Base-by-base conservation (phyloP, 805 yeast species). In the Hanseniaspora valbyensis region DNA sequence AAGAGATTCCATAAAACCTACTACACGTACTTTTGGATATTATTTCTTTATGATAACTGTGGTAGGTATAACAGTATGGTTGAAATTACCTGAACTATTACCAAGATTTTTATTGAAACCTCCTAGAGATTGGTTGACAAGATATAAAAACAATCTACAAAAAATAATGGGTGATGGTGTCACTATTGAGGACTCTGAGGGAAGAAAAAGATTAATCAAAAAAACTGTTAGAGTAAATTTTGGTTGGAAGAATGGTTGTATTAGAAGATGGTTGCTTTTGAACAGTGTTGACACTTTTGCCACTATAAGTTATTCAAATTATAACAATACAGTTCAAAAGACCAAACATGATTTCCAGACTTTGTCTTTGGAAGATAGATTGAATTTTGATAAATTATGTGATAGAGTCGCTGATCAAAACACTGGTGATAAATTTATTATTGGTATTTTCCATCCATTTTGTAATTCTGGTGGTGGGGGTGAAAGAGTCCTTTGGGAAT, bases 401-500 rank as follows among this genome's bases (percentile, higher is more conserved):
- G 40, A 28, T 6, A 51, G 45, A 24, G 43, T 34, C 2, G 14
- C 25, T 12, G 21, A 29, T 14, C 50, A 39, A 18, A 42, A 51
- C 36, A 16, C 46, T 4, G 24, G 28, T 16, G 26, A 51, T 7
- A 51, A 51, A 25, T 44, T 38, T 16, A 44, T 51, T 18, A 25
- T 70, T 61, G 99, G 97, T 5, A 89, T 83, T 60, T 88, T 92
- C 69, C 99, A 92, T 66, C 98, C 98, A 0, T 84, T 81, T 58
- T 88, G 96, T 55, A 85, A 84, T 62, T 94, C 95, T 36, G 95
- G 95, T 42, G 99, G 99, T 18, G 99, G 99, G 28, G 99, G 99
- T 22, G 99, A 92, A 62, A 77, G 90, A 52, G 98, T 92, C 0
- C 69, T 92, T 37, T 92, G 98, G 98, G 88, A 85, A 50, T 95